Evolutionary conservation across 2,329 filamentous ascomycete genomes (phyloP).

Genomic region (Curvularia spicifera): DNA sequence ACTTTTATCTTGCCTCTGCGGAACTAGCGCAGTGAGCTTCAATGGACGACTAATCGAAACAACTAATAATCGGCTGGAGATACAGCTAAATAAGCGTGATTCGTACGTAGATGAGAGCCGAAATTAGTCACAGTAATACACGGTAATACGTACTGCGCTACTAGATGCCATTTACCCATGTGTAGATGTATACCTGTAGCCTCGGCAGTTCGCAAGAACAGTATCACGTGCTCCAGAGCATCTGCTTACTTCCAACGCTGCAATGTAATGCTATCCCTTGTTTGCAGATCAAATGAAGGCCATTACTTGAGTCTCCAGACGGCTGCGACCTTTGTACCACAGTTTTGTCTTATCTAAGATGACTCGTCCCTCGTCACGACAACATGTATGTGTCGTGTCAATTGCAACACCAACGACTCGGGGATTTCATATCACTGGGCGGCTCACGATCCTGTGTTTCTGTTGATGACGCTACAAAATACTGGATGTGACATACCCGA

Average conservation of each 20-base stretch:
- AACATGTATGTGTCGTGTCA: background rate
- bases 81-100: background rate
- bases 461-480: background rate
- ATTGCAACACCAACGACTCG: background rate
- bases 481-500: background rate
- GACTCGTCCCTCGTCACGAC: background rate
- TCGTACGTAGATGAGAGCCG: background rate
- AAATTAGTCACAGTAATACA: background rate
- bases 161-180: background rate
- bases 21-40: background rate
- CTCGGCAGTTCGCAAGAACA: background rate
- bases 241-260: background rate
- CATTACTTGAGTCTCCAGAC: background rate
- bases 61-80: background rate
- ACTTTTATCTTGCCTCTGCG: background rate
- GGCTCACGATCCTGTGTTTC: background rate
- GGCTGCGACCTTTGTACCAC: background rate
- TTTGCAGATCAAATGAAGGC: background rate
- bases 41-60: background rate
- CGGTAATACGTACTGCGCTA: background rate
- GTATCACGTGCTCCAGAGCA: background rate
- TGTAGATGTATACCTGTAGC: background rate
- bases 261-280: background rate
- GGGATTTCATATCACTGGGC: background rate
- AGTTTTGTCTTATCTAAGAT: background rate